Evolutionary conservation across 805 yeast species (phyloP).

Genomic region (Huiozyma naganishii): DNA sequence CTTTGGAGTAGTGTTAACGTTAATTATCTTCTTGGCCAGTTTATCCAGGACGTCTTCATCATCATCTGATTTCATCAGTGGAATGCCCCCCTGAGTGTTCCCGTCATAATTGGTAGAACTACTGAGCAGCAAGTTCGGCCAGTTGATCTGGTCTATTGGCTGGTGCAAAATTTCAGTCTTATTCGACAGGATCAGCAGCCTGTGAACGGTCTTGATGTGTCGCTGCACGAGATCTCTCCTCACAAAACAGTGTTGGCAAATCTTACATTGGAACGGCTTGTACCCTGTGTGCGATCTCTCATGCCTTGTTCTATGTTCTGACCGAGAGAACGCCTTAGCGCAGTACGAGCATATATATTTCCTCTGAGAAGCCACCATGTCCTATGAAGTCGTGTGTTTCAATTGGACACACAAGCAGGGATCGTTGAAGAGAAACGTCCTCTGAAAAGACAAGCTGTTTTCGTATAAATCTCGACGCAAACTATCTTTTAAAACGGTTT

Average conservation of each 20-base stretch:
- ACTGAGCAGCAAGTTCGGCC: neutral
- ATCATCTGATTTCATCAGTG: neutral
- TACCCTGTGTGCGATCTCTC: slow-evolving; percentile 74
- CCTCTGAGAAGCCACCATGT: slow-evolving; percentile 34
- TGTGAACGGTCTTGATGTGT: slow-evolving; percentile 71
- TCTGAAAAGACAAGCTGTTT: neutral
- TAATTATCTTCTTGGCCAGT: slow-evolving; percentile 1
- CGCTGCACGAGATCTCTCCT: slow-evolving; percentile 67
- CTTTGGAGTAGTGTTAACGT: neutral
- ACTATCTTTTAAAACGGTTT: neutral
- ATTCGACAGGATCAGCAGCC: slow-evolving; percentile 3
- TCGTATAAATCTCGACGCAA: neutral
- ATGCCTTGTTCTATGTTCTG: slow-evolving; percentile 69
- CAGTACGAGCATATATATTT: slow-evolving; percentile 72
- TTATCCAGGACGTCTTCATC: slow-evolving; percentile 1
- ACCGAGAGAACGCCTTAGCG: slow-evolving; percentile 68
- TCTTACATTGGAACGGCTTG: slow-evolving; percentile 65
- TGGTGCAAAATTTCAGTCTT: neutral
- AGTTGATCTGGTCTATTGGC: neutral
- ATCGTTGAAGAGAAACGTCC: neutral
- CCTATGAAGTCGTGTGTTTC: neutral
- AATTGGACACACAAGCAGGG: neutral
- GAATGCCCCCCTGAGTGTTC: neutral
- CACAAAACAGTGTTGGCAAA: slow-evolving; percentile 64
- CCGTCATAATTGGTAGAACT: neutral